Conservation (phyloP, 2,329 filamentous ascomycete species). For the Diaporthe sp. region DNA sequence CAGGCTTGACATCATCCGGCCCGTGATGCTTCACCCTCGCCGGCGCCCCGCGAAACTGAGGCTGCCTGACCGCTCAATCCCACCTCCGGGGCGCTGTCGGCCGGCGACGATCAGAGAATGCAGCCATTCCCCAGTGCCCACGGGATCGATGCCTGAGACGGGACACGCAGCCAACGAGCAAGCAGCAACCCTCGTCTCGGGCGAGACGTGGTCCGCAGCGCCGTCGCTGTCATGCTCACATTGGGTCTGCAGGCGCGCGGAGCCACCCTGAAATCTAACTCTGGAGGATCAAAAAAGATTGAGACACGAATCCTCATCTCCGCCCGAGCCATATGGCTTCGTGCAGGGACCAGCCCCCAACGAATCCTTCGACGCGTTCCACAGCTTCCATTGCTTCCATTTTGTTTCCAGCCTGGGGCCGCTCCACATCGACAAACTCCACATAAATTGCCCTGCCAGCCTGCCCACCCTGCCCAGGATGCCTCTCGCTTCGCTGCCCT, state of each 20-base stretch:
- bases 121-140: not conserved
- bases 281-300: constrained; percentile 34
- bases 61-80: constrained; percentile 36
- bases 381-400: constrained; percentile 42
- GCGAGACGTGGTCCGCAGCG: constrained; percentile 13
- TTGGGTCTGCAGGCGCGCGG: constrained; percentile 24
- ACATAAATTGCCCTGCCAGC: constrained; percentile 19
- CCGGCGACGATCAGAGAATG: constrained; percentile 9
- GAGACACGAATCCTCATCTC: constrained; percentile 40
- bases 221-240: constrained; percentile 27
- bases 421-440: constrained; percentile 22
- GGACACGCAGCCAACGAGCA: constrained; percentile 13
- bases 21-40: constrained; percentile 2
- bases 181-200: constrained; percentile 23
- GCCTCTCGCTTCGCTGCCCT: constrained; percentile 16
- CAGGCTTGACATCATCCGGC: constrained; percentile 23
- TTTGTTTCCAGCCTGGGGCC: constrained; percentile 38
- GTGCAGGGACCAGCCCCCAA: constrained; percentile 39
- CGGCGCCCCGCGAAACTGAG: constrained; percentile 13
- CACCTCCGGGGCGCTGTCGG: not conserved
- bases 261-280: constrained; percentile 39
- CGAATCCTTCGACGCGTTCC: constrained; percentile 39
- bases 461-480: constrained; percentile 5
- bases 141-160: constrained; percentile 14
- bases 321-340: constrained; percentile 38